Conservation (phyloP, 768 basidiomycete genomes). For the Russula brevipes region DNA sequence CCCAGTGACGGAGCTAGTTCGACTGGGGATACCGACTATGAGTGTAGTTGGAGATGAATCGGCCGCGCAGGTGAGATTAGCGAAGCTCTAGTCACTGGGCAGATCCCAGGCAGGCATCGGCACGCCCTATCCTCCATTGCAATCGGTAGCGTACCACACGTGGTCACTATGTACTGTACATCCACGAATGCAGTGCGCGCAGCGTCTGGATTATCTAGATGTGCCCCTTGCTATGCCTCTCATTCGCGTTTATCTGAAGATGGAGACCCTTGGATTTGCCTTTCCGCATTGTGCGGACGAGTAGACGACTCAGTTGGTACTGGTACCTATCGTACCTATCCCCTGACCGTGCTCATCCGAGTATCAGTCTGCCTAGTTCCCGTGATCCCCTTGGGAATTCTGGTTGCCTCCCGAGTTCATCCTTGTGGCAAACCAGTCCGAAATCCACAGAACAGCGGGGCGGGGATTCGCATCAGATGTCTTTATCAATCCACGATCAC, state of each 20-base stretch:
- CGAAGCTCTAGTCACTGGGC: constrained; percentile 12
- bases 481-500: too few species aligned
- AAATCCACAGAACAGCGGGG: not conserved
- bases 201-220: not conserved
- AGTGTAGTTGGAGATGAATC: constrained; percentile 44
- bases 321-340: not conserved
- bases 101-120: not conserved
- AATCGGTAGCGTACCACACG: not conserved
- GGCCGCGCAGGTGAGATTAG: constrained; percentile 44
- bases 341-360: not conserved
- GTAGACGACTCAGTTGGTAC: not conserved
- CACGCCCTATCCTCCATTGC: not conserved
- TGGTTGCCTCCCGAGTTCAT: not conserved
- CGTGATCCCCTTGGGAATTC: not conserved
- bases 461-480: not conserved
- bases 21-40: constrained; percentile 35
- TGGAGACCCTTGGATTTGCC: not conserved
- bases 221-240: not conserved
- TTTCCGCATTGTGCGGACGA: not conserved
- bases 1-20: constrained; percentile 42
- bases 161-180: not conserved
- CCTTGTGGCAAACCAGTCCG: too few species aligned
- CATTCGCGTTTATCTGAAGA: not conserved
- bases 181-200: not conserved
- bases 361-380: not conserved